phyloP scores from a whole-genome alignment of 768 basidiomycete genomes.

The Leccinum incarnatum region DNA sequence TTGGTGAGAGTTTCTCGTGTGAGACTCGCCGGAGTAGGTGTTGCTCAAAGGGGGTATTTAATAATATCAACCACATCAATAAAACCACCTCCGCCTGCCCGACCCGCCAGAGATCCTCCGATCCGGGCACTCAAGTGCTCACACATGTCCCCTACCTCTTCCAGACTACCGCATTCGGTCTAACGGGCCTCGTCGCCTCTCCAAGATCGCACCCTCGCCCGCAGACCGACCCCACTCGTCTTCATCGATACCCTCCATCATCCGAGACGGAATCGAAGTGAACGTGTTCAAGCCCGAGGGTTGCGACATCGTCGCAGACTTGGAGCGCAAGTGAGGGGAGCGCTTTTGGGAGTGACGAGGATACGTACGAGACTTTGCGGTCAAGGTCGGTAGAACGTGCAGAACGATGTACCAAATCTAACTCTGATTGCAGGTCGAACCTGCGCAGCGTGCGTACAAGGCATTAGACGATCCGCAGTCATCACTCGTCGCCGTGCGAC shows the following conservation, averaged over 20 bases:
- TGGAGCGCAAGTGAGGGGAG: conserved; percentile 77
- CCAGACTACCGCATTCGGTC: conserved; percentile 96
- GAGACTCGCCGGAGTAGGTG: no score
- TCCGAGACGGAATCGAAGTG: conserved; percentile 75
- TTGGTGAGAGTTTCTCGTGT: no score
- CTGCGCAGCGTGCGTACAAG: conserved; percentile 84
- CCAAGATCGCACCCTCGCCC: conserved; percentile 60
- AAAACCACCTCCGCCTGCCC: conserved; percentile 36
- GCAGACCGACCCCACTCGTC: conserved; percentile 67
- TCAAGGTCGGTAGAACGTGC: conserved; percentile 61
- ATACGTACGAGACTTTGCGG: conserved; percentile 79
- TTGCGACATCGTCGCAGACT: conserved; percentile 64
- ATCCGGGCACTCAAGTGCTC: conserved; percentile 59
- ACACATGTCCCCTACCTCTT: conserved; percentile 74
- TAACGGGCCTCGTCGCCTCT: conserved; percentile 87
- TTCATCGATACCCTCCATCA: conserved; percentile 98
- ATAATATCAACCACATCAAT: no score
- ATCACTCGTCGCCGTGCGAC: conserved; percentile 97
- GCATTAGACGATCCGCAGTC: conserved; percentile 73
- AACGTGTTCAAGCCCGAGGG: conserved; percentile 74
- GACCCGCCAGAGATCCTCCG: conserved; percentile 69
- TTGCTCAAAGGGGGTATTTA: no score
- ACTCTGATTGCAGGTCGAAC: conserved; percentile 70
- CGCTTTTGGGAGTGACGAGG: conserved; percentile 81
- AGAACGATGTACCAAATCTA: neutral